Base-by-base conservation (phyloP, 805 yeast species). In the Saitoella complicata region DNA sequence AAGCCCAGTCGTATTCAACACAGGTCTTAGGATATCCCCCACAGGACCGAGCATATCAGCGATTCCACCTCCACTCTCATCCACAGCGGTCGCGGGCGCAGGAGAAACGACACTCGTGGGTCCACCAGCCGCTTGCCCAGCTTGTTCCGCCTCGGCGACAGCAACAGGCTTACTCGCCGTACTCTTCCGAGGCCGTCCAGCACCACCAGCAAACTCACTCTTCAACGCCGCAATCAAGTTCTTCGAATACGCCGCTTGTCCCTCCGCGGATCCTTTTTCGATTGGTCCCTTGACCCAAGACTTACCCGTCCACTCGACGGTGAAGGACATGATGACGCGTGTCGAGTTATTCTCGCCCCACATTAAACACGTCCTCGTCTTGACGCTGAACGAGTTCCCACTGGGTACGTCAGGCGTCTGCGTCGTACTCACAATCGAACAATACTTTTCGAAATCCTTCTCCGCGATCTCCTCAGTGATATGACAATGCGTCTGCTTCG, bases 401-500 rank as follows among this genome's bases (percentile, higher is more conserved):
- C 87, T 80, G 0, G 99, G 98, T 10, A 91, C 97, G 56, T 85
- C 91, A 0, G 98, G 99, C 0, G 98, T 87, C 37, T 64, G 66
- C 0, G 88, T 75, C 1, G 73, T 66, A 38, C 78, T 75, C 2
- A 76, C 62, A 1, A 85, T 75, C 47, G 75, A 70, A 33, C 84
- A 72, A 51, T 70, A 70, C 11, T 68, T 66, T 5, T 71, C 64
- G 43, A 67, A 65, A 54, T 82, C 80, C 53, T 70, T 62, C 40
- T 69, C 62, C 39, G 75, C 72, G 13, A 82, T 67, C 0, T 68
- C 64, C 53, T 86, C 95, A 32, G 76, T 74, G 10, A 73, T 75
- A n/a, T 63, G 48, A 58, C 94, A 83, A 46, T 71, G 75, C 2
- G 99, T 87, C 29, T 88, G 84, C 54, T 84, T 86, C 8, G 98